phyloP scores from a whole-genome alignment of 192 early-diverging fungal genomes.

The Mortierella hygrophila region DNA sequence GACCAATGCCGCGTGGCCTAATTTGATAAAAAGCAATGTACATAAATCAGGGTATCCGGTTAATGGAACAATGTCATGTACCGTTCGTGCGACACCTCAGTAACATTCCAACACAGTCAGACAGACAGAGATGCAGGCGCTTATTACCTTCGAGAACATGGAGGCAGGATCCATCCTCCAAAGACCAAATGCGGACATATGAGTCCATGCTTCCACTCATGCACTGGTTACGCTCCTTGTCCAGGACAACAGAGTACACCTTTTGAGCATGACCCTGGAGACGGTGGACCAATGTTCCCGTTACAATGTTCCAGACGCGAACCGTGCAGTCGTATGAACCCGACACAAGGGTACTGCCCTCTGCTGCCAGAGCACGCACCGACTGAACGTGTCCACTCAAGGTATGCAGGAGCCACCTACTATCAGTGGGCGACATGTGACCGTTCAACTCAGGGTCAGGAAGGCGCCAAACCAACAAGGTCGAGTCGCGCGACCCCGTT shows the following conservation, averaged over 20 bases:
- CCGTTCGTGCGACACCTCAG: slow-evolving; percentile 38
- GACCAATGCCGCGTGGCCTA: slow-evolving; percentile 94
- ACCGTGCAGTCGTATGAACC: slow-evolving; percentile 95
- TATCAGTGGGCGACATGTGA: slow-evolving; percentile 52
- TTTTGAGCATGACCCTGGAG: slow-evolving; percentile 92
- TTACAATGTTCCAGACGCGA: slow-evolving; percentile 90
- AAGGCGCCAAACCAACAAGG: slow-evolving; percentile 92
- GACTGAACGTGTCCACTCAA: slow-evolving; percentile 90
- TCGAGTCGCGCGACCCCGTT: slow-evolving; percentile 95
- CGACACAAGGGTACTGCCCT: slow-evolving; percentile 87
- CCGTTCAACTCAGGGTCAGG: slow-evolving; percentile 75
- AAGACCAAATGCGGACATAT: slow-evolving; percentile 93
- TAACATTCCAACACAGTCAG: slow-evolving; percentile 70
- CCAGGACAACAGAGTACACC: slow-evolving; percentile 96
- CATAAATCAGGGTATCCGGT: not conserved
- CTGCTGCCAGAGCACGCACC: slow-evolving; percentile 93
- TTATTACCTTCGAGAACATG: slow-evolving; percentile 85
- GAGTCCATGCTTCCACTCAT: slow-evolving; percentile 97
- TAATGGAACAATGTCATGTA: slow-evolving; percentile 2
- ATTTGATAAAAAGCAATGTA: not conserved
- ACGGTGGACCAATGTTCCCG: slow-evolving; percentile 75
- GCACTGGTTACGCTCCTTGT: slow-evolving; percentile 83
- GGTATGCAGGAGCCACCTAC: slow-evolving; percentile 79
- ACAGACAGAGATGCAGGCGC: slow-evolving; percentile 57
- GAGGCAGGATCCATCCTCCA: slow-evolving; percentile 83